phyloP scores from a whole-genome alignment of 202 grass and related monocot genomes.

The Dendrocalamus latiflorus region DNA sequence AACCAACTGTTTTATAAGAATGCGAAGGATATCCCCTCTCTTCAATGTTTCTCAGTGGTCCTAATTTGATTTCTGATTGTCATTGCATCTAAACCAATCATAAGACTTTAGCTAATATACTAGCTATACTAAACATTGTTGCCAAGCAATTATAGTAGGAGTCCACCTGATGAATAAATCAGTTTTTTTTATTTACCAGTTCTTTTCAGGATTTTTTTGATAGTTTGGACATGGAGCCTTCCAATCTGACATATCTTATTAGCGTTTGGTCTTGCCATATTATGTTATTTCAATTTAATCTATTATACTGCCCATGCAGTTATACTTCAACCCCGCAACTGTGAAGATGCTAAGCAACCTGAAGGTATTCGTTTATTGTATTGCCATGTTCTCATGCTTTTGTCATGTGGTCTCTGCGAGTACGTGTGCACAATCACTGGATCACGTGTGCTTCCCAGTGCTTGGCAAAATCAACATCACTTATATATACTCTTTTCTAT shows the following conservation, averaged over 20 bases:
- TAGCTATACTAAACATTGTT: not conserved
- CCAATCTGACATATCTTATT: not conserved
- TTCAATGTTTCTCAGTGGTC: not conserved
- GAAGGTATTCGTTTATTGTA: constrained; percentile 60
- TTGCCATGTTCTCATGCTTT: constrained; percentile 23
- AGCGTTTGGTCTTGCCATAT: constrained; percentile 6
- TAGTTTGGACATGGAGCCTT: not conserved
- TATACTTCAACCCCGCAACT: constrained; percentile 29
- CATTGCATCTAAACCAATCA: not conserved
- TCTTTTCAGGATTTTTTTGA: not conserved
- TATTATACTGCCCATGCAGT: no score
- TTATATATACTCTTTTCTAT: constrained; percentile 8
- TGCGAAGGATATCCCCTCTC: not conserved
- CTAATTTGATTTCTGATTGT: not conserved
- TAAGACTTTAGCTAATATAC: not conserved
- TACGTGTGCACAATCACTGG: not conserved
- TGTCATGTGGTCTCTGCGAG: not conserved
- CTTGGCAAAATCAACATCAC: constrained; percentile 15
- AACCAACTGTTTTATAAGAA: not conserved
- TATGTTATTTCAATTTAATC: constrained; percentile 1
- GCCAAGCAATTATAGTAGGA: not conserved
- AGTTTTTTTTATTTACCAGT: not conserved
- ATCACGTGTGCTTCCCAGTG: not conserved
- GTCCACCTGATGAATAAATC: not conserved
- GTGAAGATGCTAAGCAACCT: constrained; percentile 97